Conservation (phyloP, 768 basidiomycete genomes). For the Peribolospora kevripleyi region DNA sequence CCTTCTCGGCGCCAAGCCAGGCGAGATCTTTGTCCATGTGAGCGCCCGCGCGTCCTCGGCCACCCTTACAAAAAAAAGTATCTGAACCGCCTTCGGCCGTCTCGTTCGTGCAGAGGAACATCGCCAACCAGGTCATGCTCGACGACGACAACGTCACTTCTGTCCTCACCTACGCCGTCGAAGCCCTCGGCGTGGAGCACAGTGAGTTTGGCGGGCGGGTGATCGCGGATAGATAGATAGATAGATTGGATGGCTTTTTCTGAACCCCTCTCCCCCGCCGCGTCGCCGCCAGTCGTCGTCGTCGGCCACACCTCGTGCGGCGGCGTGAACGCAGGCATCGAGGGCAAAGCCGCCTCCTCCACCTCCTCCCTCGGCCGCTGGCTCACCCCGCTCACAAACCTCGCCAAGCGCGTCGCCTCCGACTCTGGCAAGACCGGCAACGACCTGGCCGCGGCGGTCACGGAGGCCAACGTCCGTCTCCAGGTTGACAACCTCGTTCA, state of each 20-base stretch:
- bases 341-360: conserved; percentile 6
- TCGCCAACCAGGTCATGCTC: conserved; percentile 60
- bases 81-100: no score
- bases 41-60: background rate
- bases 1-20: conserved; percentile 24
- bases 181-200: conserved; percentile 46
- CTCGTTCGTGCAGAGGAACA: conserved; percentile 41
- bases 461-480: no score
- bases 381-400: conserved; percentile 40
- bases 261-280: background rate
- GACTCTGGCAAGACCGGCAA: no score
- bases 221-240: background rate
- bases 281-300: conserved; percentile 35
- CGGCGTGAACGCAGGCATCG: conserved; percentile 29
- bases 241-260: background rate
- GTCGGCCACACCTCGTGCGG: conserved; percentile 69
- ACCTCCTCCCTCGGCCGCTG: conserved; percentile 39
- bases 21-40: conserved; percentile 37
- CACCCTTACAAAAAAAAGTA: no score
- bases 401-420: conserved; percentile 25
- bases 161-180: conserved; percentile 49
- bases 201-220: conserved; percentile 29
- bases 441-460: no score
- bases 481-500: no score
- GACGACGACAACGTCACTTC: conserved; percentile 47